Evolutionary conservation across 129 eudicot genomes (phyloP), one percentile per base, ranked within the genome.

Genomic region (Escallonia rubra): DNA sequence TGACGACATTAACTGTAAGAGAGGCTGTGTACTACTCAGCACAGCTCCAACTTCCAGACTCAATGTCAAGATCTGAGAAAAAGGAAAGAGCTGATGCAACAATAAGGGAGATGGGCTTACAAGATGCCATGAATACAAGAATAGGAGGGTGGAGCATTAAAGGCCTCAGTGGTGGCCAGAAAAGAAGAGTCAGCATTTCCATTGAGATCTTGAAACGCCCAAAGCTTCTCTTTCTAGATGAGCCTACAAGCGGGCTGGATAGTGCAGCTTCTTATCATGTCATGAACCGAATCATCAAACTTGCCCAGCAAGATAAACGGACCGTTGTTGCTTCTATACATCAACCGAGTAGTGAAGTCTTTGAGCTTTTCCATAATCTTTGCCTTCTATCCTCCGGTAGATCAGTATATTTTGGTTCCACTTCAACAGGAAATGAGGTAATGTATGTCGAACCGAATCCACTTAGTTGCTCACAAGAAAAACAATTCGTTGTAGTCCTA

Each of bases 201-300:
- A n/a, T n/a, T n/a, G n/a, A n/a, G n/a, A n/a, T n/a, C n/a, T n/a
- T n/a, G n/a, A n/a, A n/a, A n/a, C n/a, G n/a, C n/a, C n/a, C n/a
- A n/a, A n/a, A n/a, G n/a, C n/a, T n/a, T n/a, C n/a, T n/a, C n/a
- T n/a, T n/a, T n/a, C n/a, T n/a, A n/a, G n/a, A n/a, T n/a, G n/a
- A 96, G 61, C 97, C 97, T 42, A 91, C 97, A 7, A 91, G 96
- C 16, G 97, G 97, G 2, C 81, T 91, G 4, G 97, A 87, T 57
- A 83, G 96, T 61, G 96, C 97, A 0, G 88, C 94, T 6, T 85
- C 97, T 9, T 91, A 79, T 79, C 88, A 91, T 38, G 96, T 91
- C 70, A 91, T 88, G 96, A 85, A 68, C 50, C 84, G 86, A n/a
- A 85, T 91, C 34, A 65, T 87, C 45, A 81, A 60, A 65, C 82